These are phyloP conservation scores for Tetracentron sinense DNA, from an alignment of 164 flowering plant species.

Conservation along the genomic window DNA sequence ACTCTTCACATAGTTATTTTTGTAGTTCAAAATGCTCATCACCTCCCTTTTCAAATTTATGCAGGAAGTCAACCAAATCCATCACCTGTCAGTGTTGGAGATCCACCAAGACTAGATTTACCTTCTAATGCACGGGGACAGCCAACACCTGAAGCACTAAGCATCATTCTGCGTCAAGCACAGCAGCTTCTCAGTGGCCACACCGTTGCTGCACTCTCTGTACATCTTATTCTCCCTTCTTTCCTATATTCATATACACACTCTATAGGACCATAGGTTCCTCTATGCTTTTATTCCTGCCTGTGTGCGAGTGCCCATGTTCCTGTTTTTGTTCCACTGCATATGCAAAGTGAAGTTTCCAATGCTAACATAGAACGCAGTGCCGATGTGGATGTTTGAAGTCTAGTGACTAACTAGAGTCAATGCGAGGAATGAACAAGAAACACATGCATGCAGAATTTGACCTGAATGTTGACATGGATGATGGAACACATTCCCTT, in stretches of 20 bases:
- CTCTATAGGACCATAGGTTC: neutral
- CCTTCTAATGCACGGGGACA: constrained; percentile 55
- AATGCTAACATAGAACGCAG: no score
- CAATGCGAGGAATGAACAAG: no score
- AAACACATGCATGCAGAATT: no score
- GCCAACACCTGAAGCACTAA: constrained; percentile 71
- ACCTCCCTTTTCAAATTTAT: neutral
- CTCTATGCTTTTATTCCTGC: neutral
- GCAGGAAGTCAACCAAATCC: constrained; percentile 49
- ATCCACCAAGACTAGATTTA: constrained; percentile 30
- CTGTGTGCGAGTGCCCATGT: neutral
- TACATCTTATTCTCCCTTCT: constrained; percentile 4
- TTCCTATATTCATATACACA: neutral
- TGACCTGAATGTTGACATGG: no score
- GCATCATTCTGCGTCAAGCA: constrained; percentile 54
- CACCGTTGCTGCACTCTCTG: constrained; percentile 53
- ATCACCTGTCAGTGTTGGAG: constrained; percentile 28
- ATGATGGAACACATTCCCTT: no score
- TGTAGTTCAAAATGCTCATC: neutral
- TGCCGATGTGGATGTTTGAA: no score
- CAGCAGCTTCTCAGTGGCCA: constrained; percentile 62
- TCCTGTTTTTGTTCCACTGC: no score
- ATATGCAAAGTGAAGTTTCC: no score
- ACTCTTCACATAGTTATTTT: neutral
- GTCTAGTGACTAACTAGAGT: no score